These are phyloP conservation scores for Paecilomyces sp. DNA, from an alignment of 2,329 filamentous ascomycete genomes.

Conservation along the genomic window DNA sequence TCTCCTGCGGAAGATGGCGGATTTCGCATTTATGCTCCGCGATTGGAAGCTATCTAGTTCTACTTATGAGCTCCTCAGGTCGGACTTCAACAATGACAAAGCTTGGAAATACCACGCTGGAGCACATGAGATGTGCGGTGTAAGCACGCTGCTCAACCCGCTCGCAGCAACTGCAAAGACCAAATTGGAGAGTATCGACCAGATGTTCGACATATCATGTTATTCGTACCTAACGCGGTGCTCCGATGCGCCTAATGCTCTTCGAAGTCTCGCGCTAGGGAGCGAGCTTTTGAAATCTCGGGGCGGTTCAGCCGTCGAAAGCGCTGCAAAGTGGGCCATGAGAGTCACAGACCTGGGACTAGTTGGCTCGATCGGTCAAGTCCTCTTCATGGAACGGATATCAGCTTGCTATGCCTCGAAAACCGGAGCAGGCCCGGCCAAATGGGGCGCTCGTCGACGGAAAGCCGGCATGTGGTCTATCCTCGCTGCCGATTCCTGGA, in stretches of 20 bases:
- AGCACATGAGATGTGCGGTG: constrained; percentile 87
- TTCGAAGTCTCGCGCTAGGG: constrained; percentile 68
- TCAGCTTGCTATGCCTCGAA: constrained; percentile 76
- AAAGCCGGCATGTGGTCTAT: constrained; percentile 90
- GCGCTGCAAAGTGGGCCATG: constrained; percentile 78
- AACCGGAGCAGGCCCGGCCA: constrained; percentile 56
- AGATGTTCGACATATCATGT: constrained; percentile 80
- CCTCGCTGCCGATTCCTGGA: constrained; percentile 77
- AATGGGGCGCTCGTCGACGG: constrained; percentile 64
- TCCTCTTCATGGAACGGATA: constrained; percentile 77
- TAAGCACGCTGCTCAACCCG: constrained; percentile 73
- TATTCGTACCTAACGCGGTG: constrained; percentile 91
- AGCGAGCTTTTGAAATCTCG: constrained; percentile 77
- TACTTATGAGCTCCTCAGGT: constrained; percentile 81
- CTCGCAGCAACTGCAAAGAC: constrained; percentile 65
- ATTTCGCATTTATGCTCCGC: constrained; percentile 93
- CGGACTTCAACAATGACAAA: constrained; percentile 90
- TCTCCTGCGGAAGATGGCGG: constrained; percentile 83
- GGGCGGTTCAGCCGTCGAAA: constrained; percentile 73
- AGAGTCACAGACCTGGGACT: constrained; percentile 73
- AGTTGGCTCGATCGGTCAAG: constrained; percentile 67
- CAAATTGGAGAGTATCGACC: constrained; percentile 72
- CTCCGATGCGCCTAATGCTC: constrained; percentile 67
- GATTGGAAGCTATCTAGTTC: constrained; percentile 91
- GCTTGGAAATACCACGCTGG: constrained; percentile 95